A percentile compares a stretch with the other conserved stretches of the same genome.
Evolutionary conservation across 805 yeast genomes (phyloP).

Genomic region (Metschnikowia baotianmanensis): DNA sequence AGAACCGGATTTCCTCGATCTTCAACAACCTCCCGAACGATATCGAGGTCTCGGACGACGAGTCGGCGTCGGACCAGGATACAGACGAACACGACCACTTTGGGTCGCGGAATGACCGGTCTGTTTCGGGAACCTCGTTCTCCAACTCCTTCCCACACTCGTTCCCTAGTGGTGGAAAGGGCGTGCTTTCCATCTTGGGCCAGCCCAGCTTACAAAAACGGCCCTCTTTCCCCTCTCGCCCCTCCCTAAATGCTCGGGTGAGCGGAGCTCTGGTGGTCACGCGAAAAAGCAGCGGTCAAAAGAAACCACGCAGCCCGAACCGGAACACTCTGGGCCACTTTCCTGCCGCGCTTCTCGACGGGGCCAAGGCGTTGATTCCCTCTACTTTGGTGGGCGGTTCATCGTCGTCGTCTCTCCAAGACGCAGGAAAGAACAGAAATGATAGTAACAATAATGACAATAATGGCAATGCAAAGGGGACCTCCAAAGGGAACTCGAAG

Average conservation of each 20-base stretch:
- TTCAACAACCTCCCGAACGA: slow-evolving; percentile 48
- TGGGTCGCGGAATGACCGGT: too few relatives aligned
- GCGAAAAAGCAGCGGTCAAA: background rate
- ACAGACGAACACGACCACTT: slow-evolving; percentile 23
- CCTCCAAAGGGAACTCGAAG: too few relatives aligned
- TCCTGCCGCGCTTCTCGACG: slow-evolving; percentile 34
- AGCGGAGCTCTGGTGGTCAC: slow-evolving; percentile 1
- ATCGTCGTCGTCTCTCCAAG: too few relatives aligned
- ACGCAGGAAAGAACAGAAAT: too few relatives aligned
- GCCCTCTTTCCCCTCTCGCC: background rate
- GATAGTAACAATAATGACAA: too few relatives aligned
- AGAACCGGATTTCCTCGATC: slow-evolving; percentile 35
- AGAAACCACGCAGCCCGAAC: slow-evolving; percentile 10
- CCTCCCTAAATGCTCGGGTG: background rate
- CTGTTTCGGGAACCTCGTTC: background rate
- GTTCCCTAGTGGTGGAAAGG: too few relatives aligned
- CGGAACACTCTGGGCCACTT: slow-evolving; percentile 32
- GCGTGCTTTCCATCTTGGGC: too few relatives aligned
- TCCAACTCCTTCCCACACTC: too few relatives aligned
- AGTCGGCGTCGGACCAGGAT: slow-evolving; percentile 43
- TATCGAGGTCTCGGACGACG: slow-evolving; percentile 46
- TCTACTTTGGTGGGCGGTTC: slow-evolving; percentile 26
- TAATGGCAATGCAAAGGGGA: too few relatives aligned
- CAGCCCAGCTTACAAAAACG: background rate
- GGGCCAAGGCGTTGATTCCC: slow-evolving; percentile 37